Evolutionary conservation across 2,329 filamentous ascomycete genomes (phyloP), one percentile per base, ranked within the genome.

Genomic region (Pezicula carpinea): DNA sequence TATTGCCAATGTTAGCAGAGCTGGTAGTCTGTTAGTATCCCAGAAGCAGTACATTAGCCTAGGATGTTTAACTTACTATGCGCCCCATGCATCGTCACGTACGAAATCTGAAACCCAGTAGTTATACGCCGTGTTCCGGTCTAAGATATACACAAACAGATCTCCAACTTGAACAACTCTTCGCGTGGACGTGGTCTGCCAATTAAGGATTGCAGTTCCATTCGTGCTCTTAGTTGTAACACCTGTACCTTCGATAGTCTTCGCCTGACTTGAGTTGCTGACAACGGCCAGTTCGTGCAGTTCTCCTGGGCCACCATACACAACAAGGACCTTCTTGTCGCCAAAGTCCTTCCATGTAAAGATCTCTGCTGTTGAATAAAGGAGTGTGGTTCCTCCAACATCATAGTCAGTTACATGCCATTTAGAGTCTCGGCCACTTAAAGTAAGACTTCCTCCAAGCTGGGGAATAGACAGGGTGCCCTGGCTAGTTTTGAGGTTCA

Each of bases 331-430:
- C 13, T 78, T 82, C 61, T 74, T 77, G 33, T 75, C 67, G 0
- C 69, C 71, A 49, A 83, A 81, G 43, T 76, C 73, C 62, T 88
- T 83, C 78, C 82, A 85, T 0, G 82, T 86, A 51, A 83, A 80
- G 19, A 88, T 76, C 57, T 89, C 84, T 0, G 81, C 82, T 2
- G 84, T 83, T 0, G 80, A 86, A 64, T 87, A 89, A 1, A 86
- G 61, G 14, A 89, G 59, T 1, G 69, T 76, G 5, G 69, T 65
- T n/a, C 75, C 73, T 0, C 79, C 81, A 39, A 87, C 65, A 11
- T 77, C 69, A 49, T 87, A 88, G 54, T 88, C 81, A 0, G 76
- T 80, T 4, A 87, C 76, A 57, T 84, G 79, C 35, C 85, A 74
- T 64, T 79, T 87, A 0, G 82, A 84, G 58, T 88, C 84, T 18